Evolutionary conservation across 768 basidiomycete genomes (phyloP).

Genomic region (Gyrodon lividus): DNA sequence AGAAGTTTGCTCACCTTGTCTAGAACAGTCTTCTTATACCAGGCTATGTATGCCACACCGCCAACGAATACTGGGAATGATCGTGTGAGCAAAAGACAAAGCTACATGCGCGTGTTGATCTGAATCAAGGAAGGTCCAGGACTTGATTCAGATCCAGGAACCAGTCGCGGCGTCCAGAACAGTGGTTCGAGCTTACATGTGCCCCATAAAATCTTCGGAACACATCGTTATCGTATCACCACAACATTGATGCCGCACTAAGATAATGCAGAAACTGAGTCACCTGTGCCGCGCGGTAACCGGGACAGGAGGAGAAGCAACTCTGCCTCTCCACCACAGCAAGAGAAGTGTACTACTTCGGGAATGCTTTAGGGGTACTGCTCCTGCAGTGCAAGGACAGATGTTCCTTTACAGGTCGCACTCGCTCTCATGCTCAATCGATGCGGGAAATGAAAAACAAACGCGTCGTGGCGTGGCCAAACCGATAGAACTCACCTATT

Average conservation of each 20-base stretch:
- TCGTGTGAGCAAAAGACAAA: neutral
- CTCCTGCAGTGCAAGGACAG: constrained; percentile 12
- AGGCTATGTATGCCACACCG: constrained; percentile 68
- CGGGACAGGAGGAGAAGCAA: constrained; percentile 26
- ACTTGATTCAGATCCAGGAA: too few relatives aligned
- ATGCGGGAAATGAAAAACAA: constrained; percentile 10
- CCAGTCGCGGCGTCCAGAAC: neutral
- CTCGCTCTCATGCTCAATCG: constrained; percentile 10
- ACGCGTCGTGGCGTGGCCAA: constrained; percentile 4
- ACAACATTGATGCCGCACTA: constrained; percentile 6
- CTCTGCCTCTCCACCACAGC: constrained; percentile 14
- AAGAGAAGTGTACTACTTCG: constrained; percentile 7
- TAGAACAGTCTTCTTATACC: constrained; percentile 83
- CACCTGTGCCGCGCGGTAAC: neutral
- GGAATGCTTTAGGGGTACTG: constrained; percentile 4
- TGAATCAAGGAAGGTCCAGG: neutral
- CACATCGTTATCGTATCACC: constrained; percentile 11
- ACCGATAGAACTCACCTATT: constrained; percentile 43
- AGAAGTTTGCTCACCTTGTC: constrained; percentile 54
- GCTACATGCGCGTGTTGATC: neutral
- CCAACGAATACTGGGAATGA: constrained; percentile 57
- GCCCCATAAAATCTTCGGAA: constrained; percentile 1
- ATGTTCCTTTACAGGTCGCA: constrained; percentile 15
- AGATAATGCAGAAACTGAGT: constrained; percentile 9
- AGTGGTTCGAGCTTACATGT: constrained; percentile 1